Evolutionary conservation across 805 yeast species (phyloP).

Genomic region (Scheffersomyces coipomensis): DNA sequence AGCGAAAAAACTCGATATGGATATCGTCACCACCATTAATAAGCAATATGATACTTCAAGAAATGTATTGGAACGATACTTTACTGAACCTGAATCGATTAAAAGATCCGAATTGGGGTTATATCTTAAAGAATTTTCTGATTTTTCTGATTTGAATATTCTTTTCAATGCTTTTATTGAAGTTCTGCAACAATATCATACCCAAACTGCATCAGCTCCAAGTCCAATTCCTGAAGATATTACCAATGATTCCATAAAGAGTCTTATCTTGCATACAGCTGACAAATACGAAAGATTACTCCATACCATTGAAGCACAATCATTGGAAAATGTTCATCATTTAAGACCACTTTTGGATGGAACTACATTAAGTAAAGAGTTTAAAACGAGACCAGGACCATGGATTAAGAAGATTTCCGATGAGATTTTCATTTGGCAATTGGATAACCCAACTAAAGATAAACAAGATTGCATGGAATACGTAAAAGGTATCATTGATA

Average conservation of each 20-base stretch:
- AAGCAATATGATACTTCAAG: slow-evolving; percentile 19
- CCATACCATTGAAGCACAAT: slow-evolving; percentile 24
- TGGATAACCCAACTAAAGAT: slow-evolving; percentile 62
- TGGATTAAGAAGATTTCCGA: slow-evolving; percentile 70
- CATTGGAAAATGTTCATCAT: slow-evolving; percentile 42
- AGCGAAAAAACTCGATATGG: slow-evolving; percentile 56
- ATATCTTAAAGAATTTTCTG: slow-evolving; percentile 53
- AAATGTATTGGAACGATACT: slow-evolving; percentile 16
- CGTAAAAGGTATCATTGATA: slow-evolving; percentile 21
- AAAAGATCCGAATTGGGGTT: slow-evolving; percentile 61
- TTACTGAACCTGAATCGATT: slow-evolving; percentile 13
- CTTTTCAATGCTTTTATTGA: slow-evolving; percentile 37
- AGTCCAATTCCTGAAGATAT: neutral
- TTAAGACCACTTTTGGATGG: slow-evolving; percentile 77
- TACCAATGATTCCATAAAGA: neutral
- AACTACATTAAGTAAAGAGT: slow-evolving; percentile 52
- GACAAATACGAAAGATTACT: slow-evolving; percentile 31
- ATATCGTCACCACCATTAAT: slow-evolving; percentile 46
- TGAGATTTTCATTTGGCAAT: slow-evolving; percentile 67
- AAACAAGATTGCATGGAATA: slow-evolving; percentile 55
- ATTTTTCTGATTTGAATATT: slow-evolving; percentile 46
- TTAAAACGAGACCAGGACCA: slow-evolving; percentile 74
- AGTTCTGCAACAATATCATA: slow-evolving; percentile 10
- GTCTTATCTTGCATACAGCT: slow-evolving; percentile 8
- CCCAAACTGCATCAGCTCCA: neutral